Base-by-base conservation (phyloP, 1,139 yeast genomes). In the Kodamaea ohmeri region DNA sequence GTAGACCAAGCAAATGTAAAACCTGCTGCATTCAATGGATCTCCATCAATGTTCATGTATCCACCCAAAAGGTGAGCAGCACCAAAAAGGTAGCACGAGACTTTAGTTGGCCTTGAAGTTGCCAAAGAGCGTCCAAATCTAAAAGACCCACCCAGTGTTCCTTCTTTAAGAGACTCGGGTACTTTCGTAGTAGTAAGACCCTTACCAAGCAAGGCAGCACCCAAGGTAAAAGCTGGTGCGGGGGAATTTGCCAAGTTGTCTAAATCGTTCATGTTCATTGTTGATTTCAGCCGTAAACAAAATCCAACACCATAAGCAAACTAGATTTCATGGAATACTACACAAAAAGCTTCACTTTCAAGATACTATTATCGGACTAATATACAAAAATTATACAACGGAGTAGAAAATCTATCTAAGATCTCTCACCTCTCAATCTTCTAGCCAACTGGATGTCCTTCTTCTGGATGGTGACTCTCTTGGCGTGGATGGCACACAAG, bases 401-500 rank as follows among this genome's bases (percentile, higher is more conserved):
- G 28, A 32, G 24, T 32, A 14, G 6, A 7, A 14, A 29, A 31
- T 25, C 39, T 29, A 37, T 47, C 46, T 55, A 55, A 39, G 61
- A 51, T 80, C 92, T 83, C 76, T 83, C 97, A 71, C 97, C 97
- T 78, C 97, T 89, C 69, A 90, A 84, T 83, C 97, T 92, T 81
- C 97, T 89, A 55, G 97, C 97, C 67, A 90, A 84, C 74, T 89
- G 96, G 71, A 90, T 89, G 71, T 90, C 97, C 83, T 90, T 90
- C 95, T 90, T 92, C 78, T 90, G 97, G 73, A 90, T 90, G 55
- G 97, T 90, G 63, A 90, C 97, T 80, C 97, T 50, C 90, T 90
- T 90, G 65, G 97, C 97, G 78, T 90, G 97, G 63, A 92, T 88
- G 60, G 97, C 97, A 76, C 97, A 92, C 77, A 90, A 81, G 83